A percentile compares a stretch with the other conserved stretches of the same genome.
Conservation (phyloP, 1,139 yeast species). For the Arxiozyma slooffiae region DNA sequence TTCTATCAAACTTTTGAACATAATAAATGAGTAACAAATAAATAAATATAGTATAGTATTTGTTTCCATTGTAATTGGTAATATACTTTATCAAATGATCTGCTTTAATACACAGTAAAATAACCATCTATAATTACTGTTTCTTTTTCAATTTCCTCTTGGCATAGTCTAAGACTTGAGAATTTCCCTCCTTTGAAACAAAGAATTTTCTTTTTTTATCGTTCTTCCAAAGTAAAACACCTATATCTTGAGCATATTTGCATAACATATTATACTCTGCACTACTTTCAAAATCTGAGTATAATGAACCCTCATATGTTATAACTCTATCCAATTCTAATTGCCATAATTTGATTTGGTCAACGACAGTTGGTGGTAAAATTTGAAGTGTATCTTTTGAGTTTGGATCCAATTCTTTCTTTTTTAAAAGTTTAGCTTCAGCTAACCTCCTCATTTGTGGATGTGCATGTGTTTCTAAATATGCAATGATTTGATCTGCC, state of each 20-base stretch:
- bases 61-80: neutral
- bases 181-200: slow-evolving; percentile 75
- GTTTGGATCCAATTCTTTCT: slow-evolving; percentile 50
- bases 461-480: slow-evolving; percentile 86
- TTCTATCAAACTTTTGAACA: neutral
- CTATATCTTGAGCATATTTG: slow-evolving; percentile 80
- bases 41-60: too few species aligned
- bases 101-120: neutral
- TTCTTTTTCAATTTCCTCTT: slow-evolving; percentile 39
- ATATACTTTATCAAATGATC: neutral
- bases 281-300: slow-evolving; percentile 71
- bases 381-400: slow-evolving; percentile 53
- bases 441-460: slow-evolving; percentile 76
- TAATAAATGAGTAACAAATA: neutral
- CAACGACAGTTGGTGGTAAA: slow-evolving; percentile 90
- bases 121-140: neutral
- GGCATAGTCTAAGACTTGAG: slow-evolving; percentile 80
- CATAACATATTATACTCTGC: slow-evolving; percentile 67
- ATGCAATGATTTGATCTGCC: slow-evolving; percentile 86
- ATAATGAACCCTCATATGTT: slow-evolving; percentile 78
- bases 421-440: slow-evolving; percentile 56
- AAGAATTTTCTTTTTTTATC: slow-evolving; percentile 59
- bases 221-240: slow-evolving; percentile 81
- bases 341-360: slow-evolving; percentile 93
- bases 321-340: slow-evolving; percentile 87